Evolutionary conservation across 2,329 filamentous ascomycete species (phyloP), one percentile per base, ranked within the genome.

Genomic region (Stachybotrys elegans): DNA sequence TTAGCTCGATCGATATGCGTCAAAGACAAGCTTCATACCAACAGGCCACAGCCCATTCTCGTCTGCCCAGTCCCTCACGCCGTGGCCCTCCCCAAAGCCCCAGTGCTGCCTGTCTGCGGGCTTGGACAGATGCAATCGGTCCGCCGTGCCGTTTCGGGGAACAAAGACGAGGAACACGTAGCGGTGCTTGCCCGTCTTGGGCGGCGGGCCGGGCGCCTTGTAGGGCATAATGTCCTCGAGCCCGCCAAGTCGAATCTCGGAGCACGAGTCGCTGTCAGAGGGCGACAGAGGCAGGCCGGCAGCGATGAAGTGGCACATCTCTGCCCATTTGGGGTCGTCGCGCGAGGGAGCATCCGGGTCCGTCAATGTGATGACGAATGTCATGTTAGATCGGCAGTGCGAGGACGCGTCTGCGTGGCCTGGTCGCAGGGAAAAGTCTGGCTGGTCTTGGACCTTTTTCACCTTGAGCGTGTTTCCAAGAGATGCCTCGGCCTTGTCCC

Each of bases 271-370:
- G 5, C 6, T 5, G 13, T 23, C 13, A 11, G 42, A 39, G 5
- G 41, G 22, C 8, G 40, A 45, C 4, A 35, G 7, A 0, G 38
- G 23, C 2, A 35, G 36, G 2, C 51, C 47, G 0, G 39, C 14
- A 1, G 51, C 51, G 6, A 55, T 52, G 51, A 51, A 55, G 8
- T 55, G 53, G 19, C 53, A 55, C 27, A 55, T 51, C 16, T 55
- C 46, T 3, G 53, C 52, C 53, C 51, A 55, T 39, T 54, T 49
- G 1, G 51, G 53, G 6, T 54, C 35, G 6, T 49, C 45, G 12
- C 53, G 43, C 0, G 53, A 55, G 8, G 53, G 53, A 0, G 53
- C 53, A 6, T 55, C 53, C 5, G 53, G 53, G 3, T 55, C 51
- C 0, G 53, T 55, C n/a, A 55, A 36, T 8, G 45, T 35, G 5